phyloP scores from a whole-genome alignment of 345 rosid genomes.

The Fremontodendron californicum region DNA sequence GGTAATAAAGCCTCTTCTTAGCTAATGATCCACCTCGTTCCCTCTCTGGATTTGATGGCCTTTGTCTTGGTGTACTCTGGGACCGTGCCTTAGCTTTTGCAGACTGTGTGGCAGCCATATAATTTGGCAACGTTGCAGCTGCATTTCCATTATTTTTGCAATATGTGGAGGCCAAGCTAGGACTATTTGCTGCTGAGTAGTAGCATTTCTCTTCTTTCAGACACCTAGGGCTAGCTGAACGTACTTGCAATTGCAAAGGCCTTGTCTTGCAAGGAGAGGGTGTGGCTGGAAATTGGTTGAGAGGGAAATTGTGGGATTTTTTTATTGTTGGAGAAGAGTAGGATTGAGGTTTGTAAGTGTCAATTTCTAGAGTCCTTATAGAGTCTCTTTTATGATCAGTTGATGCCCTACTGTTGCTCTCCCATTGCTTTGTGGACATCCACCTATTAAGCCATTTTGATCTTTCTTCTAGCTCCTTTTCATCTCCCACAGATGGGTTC shows the following conservation, averaged over 20 bases:
- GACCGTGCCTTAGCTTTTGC: conserved; percentile 76
- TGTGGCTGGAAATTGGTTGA: conserved; percentile 41
- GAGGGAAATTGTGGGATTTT: conserved; percentile 14
- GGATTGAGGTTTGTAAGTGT: conserved; percentile 30
- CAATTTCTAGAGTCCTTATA: conserved; percentile 53
- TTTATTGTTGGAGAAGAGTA: conserved; percentile 20
- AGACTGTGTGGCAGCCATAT: conserved; percentile 83
- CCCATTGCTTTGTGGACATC: conserved; percentile 82
- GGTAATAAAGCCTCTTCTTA: conserved; percentile 64
- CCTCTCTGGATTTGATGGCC: conserved; percentile 46
- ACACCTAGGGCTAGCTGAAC: conserved; percentile 62
- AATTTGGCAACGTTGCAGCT: conserved; percentile 44
- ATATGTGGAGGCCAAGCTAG: conserved; percentile 32
- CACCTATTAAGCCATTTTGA: conserved; percentile 75
- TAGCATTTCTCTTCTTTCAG: conserved; percentile 25
- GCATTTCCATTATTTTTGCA: conserved; percentile 18
- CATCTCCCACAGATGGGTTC: conserved; percentile 57
- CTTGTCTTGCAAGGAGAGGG: conserved; percentile 61
- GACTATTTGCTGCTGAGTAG: conserved; percentile 40
- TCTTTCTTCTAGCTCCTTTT: conserved; percentile 48
- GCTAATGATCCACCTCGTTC: conserved; percentile 39
- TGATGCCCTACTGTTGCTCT: conserved; percentile 37
- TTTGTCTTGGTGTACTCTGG: conserved; percentile 65
- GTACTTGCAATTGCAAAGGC: conserved; percentile 45
- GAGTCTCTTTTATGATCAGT: conserved; percentile 41